Conservation (phyloP, 2,329 filamentous ascomycete genomes). For the Cytospora schulzeri region DNA sequence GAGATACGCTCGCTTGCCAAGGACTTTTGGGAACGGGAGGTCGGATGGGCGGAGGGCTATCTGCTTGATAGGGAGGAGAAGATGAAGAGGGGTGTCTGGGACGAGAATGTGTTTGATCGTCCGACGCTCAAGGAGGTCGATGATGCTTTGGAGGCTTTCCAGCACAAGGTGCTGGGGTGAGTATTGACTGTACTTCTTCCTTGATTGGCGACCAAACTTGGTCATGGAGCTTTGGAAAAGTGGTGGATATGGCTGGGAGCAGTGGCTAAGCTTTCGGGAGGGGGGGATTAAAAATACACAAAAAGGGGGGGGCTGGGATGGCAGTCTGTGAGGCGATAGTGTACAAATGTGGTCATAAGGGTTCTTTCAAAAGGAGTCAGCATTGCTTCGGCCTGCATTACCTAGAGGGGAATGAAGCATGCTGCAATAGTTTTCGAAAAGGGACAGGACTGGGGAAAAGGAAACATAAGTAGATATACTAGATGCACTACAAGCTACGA, state of each 20-base stretch:
- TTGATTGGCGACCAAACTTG: not conserved
- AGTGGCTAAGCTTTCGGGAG: not conserved
- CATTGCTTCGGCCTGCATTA: not conserved
- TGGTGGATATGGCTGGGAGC: not conserved
- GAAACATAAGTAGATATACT: not conserved
- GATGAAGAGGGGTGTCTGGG: slow-evolving; percentile 46
- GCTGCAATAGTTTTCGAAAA: not conserved
- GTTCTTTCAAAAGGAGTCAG: not conserved
- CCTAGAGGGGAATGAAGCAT: not conserved
- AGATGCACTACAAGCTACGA: not conserved
- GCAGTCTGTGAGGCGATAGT: not conserved
- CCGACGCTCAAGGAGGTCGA: slow-evolving; percentile 51
- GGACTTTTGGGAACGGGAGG: slow-evolving; percentile 52
- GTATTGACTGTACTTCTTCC: not conserved
- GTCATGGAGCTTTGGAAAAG: not conserved
- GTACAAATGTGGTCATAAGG: not conserved
- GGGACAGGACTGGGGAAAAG: not conserved
- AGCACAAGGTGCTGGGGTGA: not conserved
- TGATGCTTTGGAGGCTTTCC: slow-evolving; percentile 32
- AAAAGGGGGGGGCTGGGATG: not conserved
- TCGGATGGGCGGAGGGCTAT: slow-evolving; percentile 51
- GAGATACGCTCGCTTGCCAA: slow-evolving; percentile 38
- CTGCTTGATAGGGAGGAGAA: slow-evolving; percentile 44
- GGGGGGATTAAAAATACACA: not conserved
- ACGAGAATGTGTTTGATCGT: slow-evolving; percentile 53